phyloP scores from a whole-genome alignment of 768 basidiomycete genomes.

The Pisolithus microcarpus region DNA sequence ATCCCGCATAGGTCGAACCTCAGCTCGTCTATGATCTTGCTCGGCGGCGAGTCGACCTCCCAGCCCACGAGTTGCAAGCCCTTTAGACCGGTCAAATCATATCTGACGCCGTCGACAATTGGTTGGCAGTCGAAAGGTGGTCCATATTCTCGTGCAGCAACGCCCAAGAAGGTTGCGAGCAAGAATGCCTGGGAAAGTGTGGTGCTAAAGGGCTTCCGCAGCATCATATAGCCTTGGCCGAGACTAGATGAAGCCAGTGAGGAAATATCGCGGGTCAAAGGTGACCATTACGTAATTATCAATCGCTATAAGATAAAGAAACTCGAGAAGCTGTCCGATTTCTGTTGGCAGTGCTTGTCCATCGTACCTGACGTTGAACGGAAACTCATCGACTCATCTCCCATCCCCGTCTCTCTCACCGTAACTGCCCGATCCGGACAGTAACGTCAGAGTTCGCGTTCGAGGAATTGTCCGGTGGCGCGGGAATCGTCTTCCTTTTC shows the following conservation, averaged over 20 bases:
- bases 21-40: slow-evolving; percentile 49
- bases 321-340: no score
- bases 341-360: no score
- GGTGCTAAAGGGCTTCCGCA: slow-evolving; percentile 5
- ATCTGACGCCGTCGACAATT: slow-evolving; percentile 37
- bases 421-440: no score
- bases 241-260: background rate
- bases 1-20: slow-evolving; percentile 65
- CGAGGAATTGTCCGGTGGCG: no score
- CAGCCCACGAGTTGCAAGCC: slow-evolving; percentile 46
- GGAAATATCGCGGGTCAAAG: background rate
- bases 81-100: slow-evolving; percentile 52
- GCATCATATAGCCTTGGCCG: background rate
- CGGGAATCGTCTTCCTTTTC: no score
- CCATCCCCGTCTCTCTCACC: no score
- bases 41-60: slow-evolving; percentile 57
- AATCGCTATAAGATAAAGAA: no score
- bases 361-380: no score
- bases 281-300: background rate
- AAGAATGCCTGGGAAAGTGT: slow-evolving; percentile 8
- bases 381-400: no score
- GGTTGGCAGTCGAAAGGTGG: slow-evolving; percentile 47
- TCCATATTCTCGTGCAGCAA: slow-evolving; percentile 29
- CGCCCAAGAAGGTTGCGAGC: slow-evolving; percentile 7
- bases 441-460: no score